These are phyloP conservation scores for Vanderwaltozyma tropicalis DNA, from an alignment of 805 yeast genomes.

Conservation along the genomic window DNA sequence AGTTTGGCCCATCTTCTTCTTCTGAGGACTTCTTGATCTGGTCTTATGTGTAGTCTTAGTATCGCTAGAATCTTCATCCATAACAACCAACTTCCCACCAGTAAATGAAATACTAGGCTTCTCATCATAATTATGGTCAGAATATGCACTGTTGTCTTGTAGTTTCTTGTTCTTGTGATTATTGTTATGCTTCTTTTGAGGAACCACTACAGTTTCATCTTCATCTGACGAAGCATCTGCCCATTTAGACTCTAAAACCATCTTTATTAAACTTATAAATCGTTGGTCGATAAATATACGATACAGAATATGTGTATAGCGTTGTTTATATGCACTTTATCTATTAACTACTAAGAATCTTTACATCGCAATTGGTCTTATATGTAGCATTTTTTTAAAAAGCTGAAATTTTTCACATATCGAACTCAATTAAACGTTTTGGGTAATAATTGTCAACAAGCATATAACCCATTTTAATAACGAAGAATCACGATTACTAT, in stretches of 20 bases:
- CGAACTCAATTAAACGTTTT: too few species aligned
- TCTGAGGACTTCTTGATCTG: background rate
- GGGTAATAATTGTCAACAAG: too few species aligned
- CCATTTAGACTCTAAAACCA: slow-evolving; percentile 22
- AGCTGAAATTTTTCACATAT: too few species aligned
- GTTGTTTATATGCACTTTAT: too few species aligned
- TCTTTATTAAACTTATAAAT: background rate
- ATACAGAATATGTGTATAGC: background rate
- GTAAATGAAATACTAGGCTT: slow-evolving; percentile 1
- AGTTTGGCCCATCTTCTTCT: background rate
- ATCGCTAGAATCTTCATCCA: too few species aligned
- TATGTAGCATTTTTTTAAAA: too few species aligned
- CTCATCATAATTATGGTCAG: too few species aligned
- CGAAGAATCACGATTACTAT: too few species aligned
- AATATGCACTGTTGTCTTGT: background rate
- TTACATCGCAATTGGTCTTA: too few species aligned
- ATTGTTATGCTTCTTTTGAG: slow-evolving; percentile 1
- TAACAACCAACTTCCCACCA: slow-evolving; percentile 1
- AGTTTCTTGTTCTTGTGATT: background rate
- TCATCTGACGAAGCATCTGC: slow-evolving; percentile 16
- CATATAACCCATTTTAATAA: too few species aligned
- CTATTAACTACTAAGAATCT: too few species aligned
- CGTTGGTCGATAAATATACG: too few species aligned
- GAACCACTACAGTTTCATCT: background rate
- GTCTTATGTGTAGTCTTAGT: background rate